Evolutionary conservation across 2,329 filamentous ascomycete species (phyloP).

Genomic region (Trichoderma atrobrunneum): DNA sequence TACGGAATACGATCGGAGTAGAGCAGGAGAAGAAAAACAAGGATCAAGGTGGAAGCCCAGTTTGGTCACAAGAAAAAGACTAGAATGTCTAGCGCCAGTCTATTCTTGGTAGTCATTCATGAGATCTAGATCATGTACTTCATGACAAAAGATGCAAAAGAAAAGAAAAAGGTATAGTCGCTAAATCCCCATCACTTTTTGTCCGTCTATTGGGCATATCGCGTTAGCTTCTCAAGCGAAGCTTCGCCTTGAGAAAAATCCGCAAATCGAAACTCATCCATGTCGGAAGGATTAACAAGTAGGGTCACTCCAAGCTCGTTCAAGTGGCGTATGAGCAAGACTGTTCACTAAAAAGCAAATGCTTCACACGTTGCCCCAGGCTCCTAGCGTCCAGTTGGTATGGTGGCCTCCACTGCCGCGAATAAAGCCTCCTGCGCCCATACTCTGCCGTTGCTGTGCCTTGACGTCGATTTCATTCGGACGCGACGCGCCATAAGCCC

Average conservation of each 20-base stretch:
- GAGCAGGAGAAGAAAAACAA: background rate
- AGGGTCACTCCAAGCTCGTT: background rate
- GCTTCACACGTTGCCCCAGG: conserved; percentile 54
- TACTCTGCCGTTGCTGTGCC: conserved; percentile 60
- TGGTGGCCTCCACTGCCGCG: conserved; percentile 38
- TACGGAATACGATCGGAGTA: too few species aligned
- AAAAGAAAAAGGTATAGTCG: background rate
- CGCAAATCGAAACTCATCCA: background rate
- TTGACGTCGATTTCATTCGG: conserved; percentile 59
- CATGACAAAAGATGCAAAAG: background rate
- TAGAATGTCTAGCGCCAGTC: background rate
- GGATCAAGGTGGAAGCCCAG: background rate
- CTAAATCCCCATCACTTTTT: background rate
- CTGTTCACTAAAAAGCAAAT: background rate
- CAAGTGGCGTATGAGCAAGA: background rate
- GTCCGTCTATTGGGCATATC: background rate
- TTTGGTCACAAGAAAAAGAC: background rate
- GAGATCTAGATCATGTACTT: background rate
- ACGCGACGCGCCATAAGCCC: conserved; percentile 58
- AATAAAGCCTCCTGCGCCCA: conserved; percentile 54
- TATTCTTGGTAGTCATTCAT: background rate
- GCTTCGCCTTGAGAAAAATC: background rate
- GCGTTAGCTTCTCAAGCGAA: background rate
- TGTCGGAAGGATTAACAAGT: background rate
- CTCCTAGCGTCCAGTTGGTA: conserved; percentile 59